Conservation (phyloP, 2,329 filamentous ascomycete species). For the Phyllosticta citriasiana region DNA sequence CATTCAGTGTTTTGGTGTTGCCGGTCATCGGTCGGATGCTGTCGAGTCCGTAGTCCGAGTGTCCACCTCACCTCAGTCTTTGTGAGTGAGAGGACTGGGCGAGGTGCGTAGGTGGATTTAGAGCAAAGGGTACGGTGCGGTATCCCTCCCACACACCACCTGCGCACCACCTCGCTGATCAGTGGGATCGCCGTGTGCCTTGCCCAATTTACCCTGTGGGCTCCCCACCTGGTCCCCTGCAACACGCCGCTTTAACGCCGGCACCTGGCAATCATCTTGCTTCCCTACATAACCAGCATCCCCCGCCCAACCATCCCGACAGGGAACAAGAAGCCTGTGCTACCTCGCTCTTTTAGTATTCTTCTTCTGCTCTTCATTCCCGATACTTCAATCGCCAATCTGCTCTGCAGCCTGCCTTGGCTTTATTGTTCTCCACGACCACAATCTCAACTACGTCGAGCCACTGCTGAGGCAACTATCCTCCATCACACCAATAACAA, state of each 20-base stretch:
- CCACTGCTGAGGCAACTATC: neutral
- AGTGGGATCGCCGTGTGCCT: neutral
- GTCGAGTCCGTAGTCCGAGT: too few species aligned
- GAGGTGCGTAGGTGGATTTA: too few species aligned
- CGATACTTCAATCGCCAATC: neutral
- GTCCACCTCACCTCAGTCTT: too few species aligned
- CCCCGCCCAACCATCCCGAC: neutral
- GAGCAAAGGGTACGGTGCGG: too few species aligned
- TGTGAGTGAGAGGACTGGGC: too few species aligned
- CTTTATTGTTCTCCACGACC: neutral
- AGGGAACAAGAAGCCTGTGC: neutral
- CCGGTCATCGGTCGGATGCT: neutral
- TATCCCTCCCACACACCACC: conserved; percentile 3
- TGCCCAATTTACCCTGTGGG: neutral
- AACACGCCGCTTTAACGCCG: neutral
- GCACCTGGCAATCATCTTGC: neutral
- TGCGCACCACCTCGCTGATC: neutral
- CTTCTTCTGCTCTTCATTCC: neutral
- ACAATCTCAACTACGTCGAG: neutral
- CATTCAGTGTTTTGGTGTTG: neutral
- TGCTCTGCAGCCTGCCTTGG: neutral
- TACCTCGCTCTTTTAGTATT: neutral
- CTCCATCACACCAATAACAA: neutral
- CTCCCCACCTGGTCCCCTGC: neutral
- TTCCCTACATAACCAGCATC: neutral